Evolutionary conservation across 371 early-diverging fungal species (phyloP).

Genomic region (Actinomortierella wolfii): DNA sequence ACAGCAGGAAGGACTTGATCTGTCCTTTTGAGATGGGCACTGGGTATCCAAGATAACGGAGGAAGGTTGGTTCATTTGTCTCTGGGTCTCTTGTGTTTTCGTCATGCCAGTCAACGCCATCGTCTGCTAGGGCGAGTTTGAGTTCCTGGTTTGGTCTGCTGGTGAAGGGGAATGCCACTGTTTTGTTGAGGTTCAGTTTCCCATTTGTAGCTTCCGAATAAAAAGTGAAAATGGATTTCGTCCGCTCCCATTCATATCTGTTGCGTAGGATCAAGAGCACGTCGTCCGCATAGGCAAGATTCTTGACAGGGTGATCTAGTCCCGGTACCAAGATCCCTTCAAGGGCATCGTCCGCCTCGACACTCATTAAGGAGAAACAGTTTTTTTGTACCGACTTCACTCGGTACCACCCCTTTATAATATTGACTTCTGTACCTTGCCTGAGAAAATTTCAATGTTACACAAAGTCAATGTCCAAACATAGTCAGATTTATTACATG

Average conservation of each 20-base stretch:
- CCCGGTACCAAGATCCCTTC: not conserved
- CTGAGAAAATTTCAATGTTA: no score
- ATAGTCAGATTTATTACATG: no score
- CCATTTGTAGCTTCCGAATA: not conserved
- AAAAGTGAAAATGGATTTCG: not conserved
- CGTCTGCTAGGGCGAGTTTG: not conserved
- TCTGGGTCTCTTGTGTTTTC: not conserved
- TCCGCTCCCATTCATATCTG: not conserved
- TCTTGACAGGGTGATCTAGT: not conserved
- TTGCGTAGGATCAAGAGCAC: not conserved
- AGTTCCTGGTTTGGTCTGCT: not conserved
- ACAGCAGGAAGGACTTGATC: not conserved
- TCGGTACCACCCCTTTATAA: no score
- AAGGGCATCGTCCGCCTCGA: not conserved
- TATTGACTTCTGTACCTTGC: no score
- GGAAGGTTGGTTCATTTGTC: not conserved
- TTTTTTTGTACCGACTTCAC: no score
- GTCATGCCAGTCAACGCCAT: not conserved
- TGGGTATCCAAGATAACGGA: not conserved
- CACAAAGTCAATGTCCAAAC: no score
- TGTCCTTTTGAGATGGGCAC: not conserved
- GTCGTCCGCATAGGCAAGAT: not conserved
- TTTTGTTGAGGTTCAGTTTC: not conserved
- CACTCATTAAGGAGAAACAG: no score
- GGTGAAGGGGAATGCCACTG: not conserved